These are phyloP conservation scores for Skeletonema marinoi DNA, from an alignment of 108 stramenopile genomes.

Conservation along the genomic window DNA sequence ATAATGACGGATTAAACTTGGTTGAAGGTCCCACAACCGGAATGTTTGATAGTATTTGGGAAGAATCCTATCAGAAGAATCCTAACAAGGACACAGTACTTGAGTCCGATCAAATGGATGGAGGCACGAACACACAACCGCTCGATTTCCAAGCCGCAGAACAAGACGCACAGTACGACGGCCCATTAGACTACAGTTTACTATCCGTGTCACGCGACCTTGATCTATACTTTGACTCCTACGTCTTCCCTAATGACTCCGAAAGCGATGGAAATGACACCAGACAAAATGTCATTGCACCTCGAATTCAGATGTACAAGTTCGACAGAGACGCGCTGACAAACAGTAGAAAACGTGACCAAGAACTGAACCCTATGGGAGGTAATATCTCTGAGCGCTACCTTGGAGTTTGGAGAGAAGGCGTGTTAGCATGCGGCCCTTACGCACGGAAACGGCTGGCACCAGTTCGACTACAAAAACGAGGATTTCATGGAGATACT, in stretches of 20 bases:
- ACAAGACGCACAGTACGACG: conserved; percentile 60
- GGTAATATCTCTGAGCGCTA: conserved; percentile 56
- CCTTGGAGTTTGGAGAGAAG: conserved; percentile 75
- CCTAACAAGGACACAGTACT: not conserved
- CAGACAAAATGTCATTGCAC: conserved; percentile 4
- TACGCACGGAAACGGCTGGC: conserved; percentile 58
- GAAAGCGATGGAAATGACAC: conserved; percentile 1
- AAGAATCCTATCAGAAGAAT: conserved; percentile 39
- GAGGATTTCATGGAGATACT: conserved; percentile 82
- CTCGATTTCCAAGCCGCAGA: conserved; percentile 58
- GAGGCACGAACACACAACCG: not conserved
- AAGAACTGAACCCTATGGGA: not conserved
- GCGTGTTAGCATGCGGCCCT: conserved; percentile 76
- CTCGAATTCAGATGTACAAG: conserved; percentile 46
- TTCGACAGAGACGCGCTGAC: conserved; percentile 29
- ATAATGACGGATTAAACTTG: not conserved
- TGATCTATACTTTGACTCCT: conserved; percentile 71
- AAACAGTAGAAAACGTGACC: conserved; percentile 19
- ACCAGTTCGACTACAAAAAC: conserved; percentile 51
- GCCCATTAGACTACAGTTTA: conserved; percentile 51
- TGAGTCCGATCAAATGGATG: not conserved
- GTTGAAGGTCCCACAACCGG: conserved; percentile 1
- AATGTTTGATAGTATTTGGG: conserved; percentile 42
- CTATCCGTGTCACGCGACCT: conserved; percentile 62
- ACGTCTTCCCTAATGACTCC: conserved; percentile 58